Percentiles rank a stretch among this genome's conserved stretches.
These are phyloP conservation scores for Vitis hybrid DNA, from an alignment of 177 flowering plant species.

Conservation along the genomic window DNA sequence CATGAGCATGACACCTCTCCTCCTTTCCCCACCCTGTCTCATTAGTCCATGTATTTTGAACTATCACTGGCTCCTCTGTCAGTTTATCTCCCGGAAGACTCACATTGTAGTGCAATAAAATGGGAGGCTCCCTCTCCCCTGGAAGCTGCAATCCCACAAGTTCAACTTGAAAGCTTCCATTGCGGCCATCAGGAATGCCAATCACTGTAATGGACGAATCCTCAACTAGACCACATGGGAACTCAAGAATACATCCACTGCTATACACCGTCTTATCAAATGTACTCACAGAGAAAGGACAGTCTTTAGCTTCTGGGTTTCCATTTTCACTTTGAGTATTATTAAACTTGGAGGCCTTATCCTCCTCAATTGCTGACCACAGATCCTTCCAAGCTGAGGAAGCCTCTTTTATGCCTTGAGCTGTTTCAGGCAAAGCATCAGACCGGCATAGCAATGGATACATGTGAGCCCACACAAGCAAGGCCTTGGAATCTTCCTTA, in stretches of 20 bases:
- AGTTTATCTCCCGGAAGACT: conserved; percentile 57
- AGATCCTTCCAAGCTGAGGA: conserved; percentile 69
- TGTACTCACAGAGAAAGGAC: conserved; percentile 55
- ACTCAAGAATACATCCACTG: conserved; percentile 41
- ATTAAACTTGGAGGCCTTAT: conserved; percentile 24
- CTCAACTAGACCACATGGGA: conserved; percentile 87
- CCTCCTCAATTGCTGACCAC: conserved; percentile 35
- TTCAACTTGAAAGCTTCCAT: conserved; percentile 64
- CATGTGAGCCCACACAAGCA: conserved; percentile 69
- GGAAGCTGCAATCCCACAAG: conserved; percentile 46
- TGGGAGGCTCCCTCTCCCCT: conserved; percentile 50
- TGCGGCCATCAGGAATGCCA: conserved; percentile 59
- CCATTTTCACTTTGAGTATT: conserved; percentile 7
- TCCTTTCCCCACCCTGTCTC: conserved; percentile 77
- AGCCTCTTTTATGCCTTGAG: conserved; percentile 84
- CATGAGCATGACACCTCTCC: conserved; percentile 71
- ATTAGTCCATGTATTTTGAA: conserved; percentile 79
- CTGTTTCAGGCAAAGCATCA: conserved; percentile 72
- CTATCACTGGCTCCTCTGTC: conserved; percentile 61
- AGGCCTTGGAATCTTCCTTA: conserved; percentile 39
- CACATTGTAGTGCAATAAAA: conserved; percentile 69
- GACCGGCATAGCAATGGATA: conserved; percentile 59
- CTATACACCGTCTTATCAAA: conserved; percentile 16
- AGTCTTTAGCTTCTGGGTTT: conserved; percentile 26
- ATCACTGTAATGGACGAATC: conserved; percentile 81